phyloP scores from a whole-genome alignment of 2,329 filamentous ascomycete species.

The Taxawa tesnikishii region DNA sequence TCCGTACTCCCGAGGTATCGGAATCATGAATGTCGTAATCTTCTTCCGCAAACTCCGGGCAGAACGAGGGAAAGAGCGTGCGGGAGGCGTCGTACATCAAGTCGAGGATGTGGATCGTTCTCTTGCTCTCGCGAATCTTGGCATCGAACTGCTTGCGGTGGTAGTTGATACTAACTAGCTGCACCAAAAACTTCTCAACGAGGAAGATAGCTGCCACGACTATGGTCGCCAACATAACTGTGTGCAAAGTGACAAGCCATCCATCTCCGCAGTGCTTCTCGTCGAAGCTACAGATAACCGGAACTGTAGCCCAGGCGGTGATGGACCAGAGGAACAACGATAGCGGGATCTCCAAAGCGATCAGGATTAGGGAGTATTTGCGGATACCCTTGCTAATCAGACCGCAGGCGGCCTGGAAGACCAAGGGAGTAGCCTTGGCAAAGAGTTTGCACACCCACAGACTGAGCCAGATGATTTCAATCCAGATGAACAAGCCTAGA shows the following conservation, averaged over 20 bases:
- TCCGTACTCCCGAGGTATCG: constrained; percentile 42
- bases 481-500: constrained; percentile 54
- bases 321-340: constrained; percentile 59
- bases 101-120: constrained; percentile 58
- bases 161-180: constrained; percentile 61
- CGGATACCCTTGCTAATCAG: constrained; percentile 57
- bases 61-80: constrained; percentile 72
- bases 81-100: constrained; percentile 72
- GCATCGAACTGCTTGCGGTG: constrained; percentile 62
- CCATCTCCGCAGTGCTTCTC: constrained; percentile 10
- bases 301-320: constrained; percentile 50
- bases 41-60: constrained; percentile 65
- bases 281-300: constrained; percentile 16
- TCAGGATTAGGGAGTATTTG: constrained; percentile 56
- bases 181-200: constrained; percentile 56
- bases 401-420: constrained; percentile 58
- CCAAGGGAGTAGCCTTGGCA: constrained; percentile 45
- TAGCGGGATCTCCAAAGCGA: constrained; percentile 52
- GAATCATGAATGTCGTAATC: constrained; percentile 73
- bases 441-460: constrained; percentile 57
- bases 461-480: constrained; percentile 55
- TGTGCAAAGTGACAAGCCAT: constrained; percentile 40
- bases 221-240: constrained; percentile 48
- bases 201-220: constrained; percentile 53
- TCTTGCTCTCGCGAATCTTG: constrained; percentile 67